phyloP scores from a whole-genome alignment of 2,329 filamentous ascomycete species.

The Anisogramma anomala region DNA sequence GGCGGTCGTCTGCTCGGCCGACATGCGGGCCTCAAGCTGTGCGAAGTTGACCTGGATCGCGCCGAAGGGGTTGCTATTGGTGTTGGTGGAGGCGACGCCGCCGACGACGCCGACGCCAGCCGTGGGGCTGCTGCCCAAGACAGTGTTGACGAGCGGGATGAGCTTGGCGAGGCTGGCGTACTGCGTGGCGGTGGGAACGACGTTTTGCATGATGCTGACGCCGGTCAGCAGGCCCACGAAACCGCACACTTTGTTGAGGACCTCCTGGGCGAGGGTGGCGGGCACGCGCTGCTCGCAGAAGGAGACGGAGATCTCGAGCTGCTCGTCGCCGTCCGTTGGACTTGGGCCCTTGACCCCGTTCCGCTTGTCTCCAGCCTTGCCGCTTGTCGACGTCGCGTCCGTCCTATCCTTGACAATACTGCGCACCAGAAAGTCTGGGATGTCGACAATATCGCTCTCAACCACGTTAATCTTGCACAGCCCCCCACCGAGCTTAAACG shows the following conservation, averaged over 20 bases:
- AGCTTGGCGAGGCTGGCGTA: slow-evolving; percentile 28
- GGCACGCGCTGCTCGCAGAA: slow-evolving; percentile 35
- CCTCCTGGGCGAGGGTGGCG: slow-evolving; percentile 30
- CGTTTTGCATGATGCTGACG: slow-evolving; percentile 33
- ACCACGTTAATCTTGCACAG: slow-evolving; percentile 33
- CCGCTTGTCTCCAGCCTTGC: background rate
- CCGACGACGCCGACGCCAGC: slow-evolving; percentile 13
- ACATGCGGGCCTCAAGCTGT: slow-evolving; percentile 18
- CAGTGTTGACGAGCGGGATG: slow-evolving; percentile 29
- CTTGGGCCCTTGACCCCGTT: too few species aligned
- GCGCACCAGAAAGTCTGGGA: slow-evolving; percentile 34
- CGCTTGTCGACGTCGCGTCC: background rate
- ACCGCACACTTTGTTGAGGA: slow-evolving; percentile 33
- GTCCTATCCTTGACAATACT: slow-evolving; percentile 22
- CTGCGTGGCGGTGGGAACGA: slow-evolving; percentile 32
- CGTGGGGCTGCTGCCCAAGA: slow-evolving; percentile 7
- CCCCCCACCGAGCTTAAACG: slow-evolving; percentile 34
- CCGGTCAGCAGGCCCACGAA: slow-evolving; percentile 36
- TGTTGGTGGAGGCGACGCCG: slow-evolving; percentile 16
- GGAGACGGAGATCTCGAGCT: slow-evolving; percentile 31
- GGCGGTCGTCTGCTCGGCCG: slow-evolving; percentile 28
- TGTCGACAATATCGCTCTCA: slow-evolving; percentile 29
- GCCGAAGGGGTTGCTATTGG: slow-evolving; percentile 15
- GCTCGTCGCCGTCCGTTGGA: slow-evolving; percentile 23
- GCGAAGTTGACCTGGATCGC: slow-evolving; percentile 7